Conservation (phyloP, 345 rosid genomes). For the Cochlearia excelsa region DNA sequence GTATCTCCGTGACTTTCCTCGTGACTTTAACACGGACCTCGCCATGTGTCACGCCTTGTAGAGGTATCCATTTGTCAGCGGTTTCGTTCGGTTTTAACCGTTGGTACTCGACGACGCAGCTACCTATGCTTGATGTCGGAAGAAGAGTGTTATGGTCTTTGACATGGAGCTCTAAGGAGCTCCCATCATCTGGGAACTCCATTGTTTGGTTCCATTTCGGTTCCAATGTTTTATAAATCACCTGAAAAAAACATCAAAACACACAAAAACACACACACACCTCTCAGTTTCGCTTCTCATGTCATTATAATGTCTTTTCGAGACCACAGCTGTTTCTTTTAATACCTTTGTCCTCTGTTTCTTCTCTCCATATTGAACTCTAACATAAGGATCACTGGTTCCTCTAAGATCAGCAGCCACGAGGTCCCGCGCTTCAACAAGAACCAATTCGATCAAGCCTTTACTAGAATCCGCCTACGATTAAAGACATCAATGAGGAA, state of each 20-base stretch:
- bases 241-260: constrained; percentile 41
- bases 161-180: constrained; percentile 68
- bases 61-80: constrained; percentile 95
- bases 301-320: background rate
- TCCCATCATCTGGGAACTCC: constrained; percentile 84
- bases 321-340: background rate
- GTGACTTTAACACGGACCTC: constrained; percentile 80
- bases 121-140: constrained; percentile 79
- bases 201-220: constrained; percentile 92
- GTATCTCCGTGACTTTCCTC: constrained; percentile 61
- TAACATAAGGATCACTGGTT: constrained; percentile 96
- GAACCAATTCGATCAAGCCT: constrained; percentile 86
- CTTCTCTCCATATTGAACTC: constrained; percentile 79
- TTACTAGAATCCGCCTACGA: constrained; percentile 55
- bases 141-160: constrained; percentile 87
- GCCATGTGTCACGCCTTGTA: constrained; percentile 85
- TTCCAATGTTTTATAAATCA: constrained; percentile 63
- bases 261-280: background rate
- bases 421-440: constrained; percentile 84
- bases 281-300: background rate
- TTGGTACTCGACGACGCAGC: constrained; percentile 83
- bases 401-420: constrained; percentile 94
- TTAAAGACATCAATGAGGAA: constrained; percentile 18
- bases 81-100: constrained; percentile 71
- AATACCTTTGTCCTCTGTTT: constrained; percentile 85